phyloP scores from a whole-genome alignment of 345 rosid genomes.

The Psidium friedrichsthalianum region DNA sequence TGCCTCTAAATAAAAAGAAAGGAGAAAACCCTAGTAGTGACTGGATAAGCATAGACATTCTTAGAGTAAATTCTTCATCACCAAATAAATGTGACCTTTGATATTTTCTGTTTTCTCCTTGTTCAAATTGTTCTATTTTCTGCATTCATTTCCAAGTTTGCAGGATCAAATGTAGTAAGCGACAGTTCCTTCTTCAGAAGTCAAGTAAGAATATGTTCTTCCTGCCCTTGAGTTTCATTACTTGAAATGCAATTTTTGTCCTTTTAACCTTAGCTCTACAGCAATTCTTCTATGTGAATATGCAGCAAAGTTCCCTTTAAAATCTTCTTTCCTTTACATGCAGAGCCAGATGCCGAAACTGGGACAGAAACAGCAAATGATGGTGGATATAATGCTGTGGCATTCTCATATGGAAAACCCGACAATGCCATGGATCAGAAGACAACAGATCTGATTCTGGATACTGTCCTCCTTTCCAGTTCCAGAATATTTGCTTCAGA shows the following conservation, averaged over 20 bases:
- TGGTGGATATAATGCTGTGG: slow-evolving; percentile 47
- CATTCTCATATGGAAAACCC: slow-evolving; percentile 62
- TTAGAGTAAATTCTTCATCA: background rate
- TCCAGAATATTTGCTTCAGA: slow-evolving; percentile 58
- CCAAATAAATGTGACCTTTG: background rate
- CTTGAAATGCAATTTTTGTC: background rate
- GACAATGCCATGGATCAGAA: slow-evolving; percentile 27
- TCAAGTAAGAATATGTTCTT: slow-evolving; percentile 48
- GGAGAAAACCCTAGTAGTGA: background rate
- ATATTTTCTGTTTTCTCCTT: background rate
- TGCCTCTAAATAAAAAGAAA: background rate
- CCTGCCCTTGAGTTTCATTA: slow-evolving; percentile 3
- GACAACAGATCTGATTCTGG: slow-evolving; percentile 32
- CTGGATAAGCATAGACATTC: background rate
- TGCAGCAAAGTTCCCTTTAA: background rate
- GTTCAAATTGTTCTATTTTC: slow-evolving; percentile 6
- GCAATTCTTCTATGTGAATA: background rate
- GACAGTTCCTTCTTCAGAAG: slow-evolving; percentile 35
- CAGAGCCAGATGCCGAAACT: slow-evolving; percentile 32
- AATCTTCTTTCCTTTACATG: slow-evolving; percentile 3
- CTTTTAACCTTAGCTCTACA: background rate
- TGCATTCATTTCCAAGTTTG: slow-evolving; percentile 28
- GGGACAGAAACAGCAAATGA: slow-evolving; percentile 19
- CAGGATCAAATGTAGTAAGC: slow-evolving; percentile 48
- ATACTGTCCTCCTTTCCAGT: slow-evolving; percentile 70